Evolutionary conservation across 208 protist species (phyloP).

Genomic region (Acanthamoeba divionensis): DNA sequence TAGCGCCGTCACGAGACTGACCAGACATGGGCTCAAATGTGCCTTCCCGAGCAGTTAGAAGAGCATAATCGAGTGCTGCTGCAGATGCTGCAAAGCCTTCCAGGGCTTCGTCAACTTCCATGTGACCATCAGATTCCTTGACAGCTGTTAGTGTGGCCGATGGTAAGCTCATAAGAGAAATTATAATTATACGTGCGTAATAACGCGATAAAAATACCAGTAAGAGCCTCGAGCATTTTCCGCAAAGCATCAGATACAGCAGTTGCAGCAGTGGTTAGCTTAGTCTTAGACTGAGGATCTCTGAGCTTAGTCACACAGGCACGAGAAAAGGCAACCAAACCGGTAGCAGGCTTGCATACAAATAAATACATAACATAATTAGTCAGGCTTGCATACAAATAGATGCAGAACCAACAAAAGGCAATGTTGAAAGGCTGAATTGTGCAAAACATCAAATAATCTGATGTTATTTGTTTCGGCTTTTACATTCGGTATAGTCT

Average conservation of each 20-base stretch:
- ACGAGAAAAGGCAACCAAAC: slow-evolving; percentile 41
- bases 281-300: slow-evolving; percentile 31
- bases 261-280: slow-evolving; percentile 29
- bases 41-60: slow-evolving; percentile 45
- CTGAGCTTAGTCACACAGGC: slow-evolving; percentile 51
- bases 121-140: slow-evolving; percentile 53
- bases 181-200: neutral
- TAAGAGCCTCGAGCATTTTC: slow-evolving; percentile 53
- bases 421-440: too few relatives aligned
- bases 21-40: slow-evolving; percentile 13
- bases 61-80: slow-evolving; percentile 46
- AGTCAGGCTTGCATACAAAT: too few relatives aligned
- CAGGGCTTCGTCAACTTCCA: slow-evolving; percentile 51
- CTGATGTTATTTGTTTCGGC: too few relatives aligned
- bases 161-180: too few relatives aligned
- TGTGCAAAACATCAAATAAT: too few relatives aligned
- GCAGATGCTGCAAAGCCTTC: slow-evolving; percentile 41
- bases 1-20: slow-evolving; percentile 38
- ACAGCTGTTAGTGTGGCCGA: neutral
- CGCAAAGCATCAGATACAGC: slow-evolving; percentile 39
- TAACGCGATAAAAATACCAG: neutral
- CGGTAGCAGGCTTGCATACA: slow-evolving; percentile 8
- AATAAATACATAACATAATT: too few relatives aligned
- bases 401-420: too few relatives aligned
- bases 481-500: too few relatives aligned